Evolutionary conservation across 345 rosid species (phyloP).

Genomic region (Pugionium cornutum): DNA sequence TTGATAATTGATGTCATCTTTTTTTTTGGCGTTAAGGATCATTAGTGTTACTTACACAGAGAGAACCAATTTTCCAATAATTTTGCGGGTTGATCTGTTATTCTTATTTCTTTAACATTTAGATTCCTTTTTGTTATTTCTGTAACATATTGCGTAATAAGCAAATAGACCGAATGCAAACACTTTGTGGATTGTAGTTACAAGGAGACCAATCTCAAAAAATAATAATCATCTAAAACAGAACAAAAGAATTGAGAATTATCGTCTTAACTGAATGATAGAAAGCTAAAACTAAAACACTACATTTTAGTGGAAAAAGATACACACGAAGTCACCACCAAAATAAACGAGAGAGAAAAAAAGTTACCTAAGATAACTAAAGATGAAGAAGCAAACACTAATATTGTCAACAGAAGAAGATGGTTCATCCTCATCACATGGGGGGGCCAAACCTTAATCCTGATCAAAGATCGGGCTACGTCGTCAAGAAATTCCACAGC

Average conservation of each 20-base stretch:
- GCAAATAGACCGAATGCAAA: constrained; percentile 3
- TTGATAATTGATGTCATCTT: too few species aligned
- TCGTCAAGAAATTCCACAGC: constrained; percentile 90
- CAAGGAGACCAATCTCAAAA: constrained; percentile 22
- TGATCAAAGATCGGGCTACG: constrained; percentile 41
- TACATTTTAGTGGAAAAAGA: constrained; percentile 13
- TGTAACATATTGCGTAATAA: background rate
- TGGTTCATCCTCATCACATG: constrained; percentile 26
- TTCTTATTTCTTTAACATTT: too few species aligned
- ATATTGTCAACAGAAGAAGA: constrained; percentile 31
- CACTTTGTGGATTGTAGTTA: background rate
- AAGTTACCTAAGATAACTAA: constrained; percentile 30
- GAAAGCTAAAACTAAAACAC: constrained; percentile 8
- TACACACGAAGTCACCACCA: constrained; percentile 8
- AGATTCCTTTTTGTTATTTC: too few species aligned
- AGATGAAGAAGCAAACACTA: constrained; percentile 31
- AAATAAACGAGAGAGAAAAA: too few species aligned
- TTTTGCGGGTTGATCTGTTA: background rate
- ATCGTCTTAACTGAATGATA: constrained; percentile 27
- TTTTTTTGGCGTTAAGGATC: background rate
- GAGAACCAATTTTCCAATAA: background rate
- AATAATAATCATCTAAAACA: constrained; percentile 35
- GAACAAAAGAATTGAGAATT: constrained; percentile 37
- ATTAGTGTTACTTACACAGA: background rate
- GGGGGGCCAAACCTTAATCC: constrained; percentile 18